Conservation (phyloP, 768 basidiomycete genomes). For the Tylopilus sp. region DNA sequence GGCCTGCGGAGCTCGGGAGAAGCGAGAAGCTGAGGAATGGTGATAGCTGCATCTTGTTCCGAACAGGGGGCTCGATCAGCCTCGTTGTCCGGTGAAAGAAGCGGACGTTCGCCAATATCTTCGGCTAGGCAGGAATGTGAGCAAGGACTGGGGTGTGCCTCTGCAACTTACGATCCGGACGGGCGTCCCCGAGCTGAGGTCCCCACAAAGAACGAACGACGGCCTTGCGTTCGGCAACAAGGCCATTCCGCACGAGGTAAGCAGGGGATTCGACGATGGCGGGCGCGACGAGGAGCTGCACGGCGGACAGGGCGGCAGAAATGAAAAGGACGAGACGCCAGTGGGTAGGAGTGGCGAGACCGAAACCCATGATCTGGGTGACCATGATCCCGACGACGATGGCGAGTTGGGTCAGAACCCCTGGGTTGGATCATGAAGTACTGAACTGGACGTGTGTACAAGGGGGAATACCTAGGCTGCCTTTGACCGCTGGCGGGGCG, state of each 20-base stretch:
- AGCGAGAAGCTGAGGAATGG: slow-evolving; percentile 50
- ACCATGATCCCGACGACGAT: slow-evolving; percentile 85
- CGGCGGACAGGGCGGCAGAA: slow-evolving; percentile 52
- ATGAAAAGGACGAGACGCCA: slow-evolving; percentile 73
- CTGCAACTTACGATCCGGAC: slow-evolving; percentile 22
- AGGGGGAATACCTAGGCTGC: slow-evolving; percentile 56
- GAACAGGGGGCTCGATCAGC: slow-evolving; percentile 9
- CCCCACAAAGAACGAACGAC: slow-evolving; percentile 56
- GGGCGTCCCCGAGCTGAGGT: slow-evolving; percentile 27
- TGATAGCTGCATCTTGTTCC: slow-evolving; percentile 36
- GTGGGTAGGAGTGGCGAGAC: slow-evolving; percentile 57
- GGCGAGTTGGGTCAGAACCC: slow-evolving; percentile 76
- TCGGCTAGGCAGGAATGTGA: slow-evolving; percentile 20
- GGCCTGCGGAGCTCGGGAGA: slow-evolving; percentile 57
- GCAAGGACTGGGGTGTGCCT: background rate
- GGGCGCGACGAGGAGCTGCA: slow-evolving; percentile 54
- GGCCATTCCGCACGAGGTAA: slow-evolving; percentile 55
- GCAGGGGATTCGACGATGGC: slow-evolving; percentile 68
- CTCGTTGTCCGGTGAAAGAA: slow-evolving; percentile 20
- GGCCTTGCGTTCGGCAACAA: slow-evolving; percentile 45
- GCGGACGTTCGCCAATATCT: slow-evolving; percentile 25
- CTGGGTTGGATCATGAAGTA: slow-evolving; percentile 32
- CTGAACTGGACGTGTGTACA: background rate
- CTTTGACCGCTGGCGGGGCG: slow-evolving; percentile 71
- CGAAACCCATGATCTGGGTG: slow-evolving; percentile 76